phyloP scores from a whole-genome alignment of 139 green algal genomes.

The Diplosphaera chodatii region DNA sequence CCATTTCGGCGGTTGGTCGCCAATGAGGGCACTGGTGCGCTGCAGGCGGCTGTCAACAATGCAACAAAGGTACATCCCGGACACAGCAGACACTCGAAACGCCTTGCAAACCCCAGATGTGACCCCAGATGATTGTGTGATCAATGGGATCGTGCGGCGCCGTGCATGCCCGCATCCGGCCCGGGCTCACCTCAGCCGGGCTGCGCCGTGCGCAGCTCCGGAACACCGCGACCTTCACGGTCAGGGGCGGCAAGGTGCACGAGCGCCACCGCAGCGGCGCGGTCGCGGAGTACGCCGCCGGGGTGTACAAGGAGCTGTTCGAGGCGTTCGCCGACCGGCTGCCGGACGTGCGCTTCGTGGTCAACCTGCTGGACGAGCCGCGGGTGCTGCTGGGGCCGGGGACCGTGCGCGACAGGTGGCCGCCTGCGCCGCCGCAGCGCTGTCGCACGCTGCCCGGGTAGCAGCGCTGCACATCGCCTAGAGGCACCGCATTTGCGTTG shows the following conservation, averaged over 20 bases:
- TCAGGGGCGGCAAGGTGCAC: not conserved
- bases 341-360: slow-evolving; percentile 7
- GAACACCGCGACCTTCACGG: not conserved
- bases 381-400: not conserved
- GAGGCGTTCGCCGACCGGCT: not conserved
- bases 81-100: not conserved
- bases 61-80: not conserved
- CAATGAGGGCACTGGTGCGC: not conserved
- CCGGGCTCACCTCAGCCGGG: no score
- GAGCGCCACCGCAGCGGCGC: not conserved
- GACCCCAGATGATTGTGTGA: no score
- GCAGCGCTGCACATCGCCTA: no score
- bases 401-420: not conserved
- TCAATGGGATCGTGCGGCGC: no score
- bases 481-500: no score
- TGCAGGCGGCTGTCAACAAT: not conserved
- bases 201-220: not conserved
- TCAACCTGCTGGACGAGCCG: slow-evolving; percentile 5
- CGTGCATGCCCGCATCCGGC: no score
- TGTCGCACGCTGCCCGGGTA: no score
- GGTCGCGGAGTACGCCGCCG: not conserved
- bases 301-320: not conserved
- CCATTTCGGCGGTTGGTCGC: not conserved
- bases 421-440: no score
- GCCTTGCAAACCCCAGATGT: not conserved